A percentile compares a stretch with the other conserved stretches of the same genome.
Evolutionary conservation across 495 filamentous ascomycete genomes (phyloP).

Genomic region (Neurospora sp.): DNA sequence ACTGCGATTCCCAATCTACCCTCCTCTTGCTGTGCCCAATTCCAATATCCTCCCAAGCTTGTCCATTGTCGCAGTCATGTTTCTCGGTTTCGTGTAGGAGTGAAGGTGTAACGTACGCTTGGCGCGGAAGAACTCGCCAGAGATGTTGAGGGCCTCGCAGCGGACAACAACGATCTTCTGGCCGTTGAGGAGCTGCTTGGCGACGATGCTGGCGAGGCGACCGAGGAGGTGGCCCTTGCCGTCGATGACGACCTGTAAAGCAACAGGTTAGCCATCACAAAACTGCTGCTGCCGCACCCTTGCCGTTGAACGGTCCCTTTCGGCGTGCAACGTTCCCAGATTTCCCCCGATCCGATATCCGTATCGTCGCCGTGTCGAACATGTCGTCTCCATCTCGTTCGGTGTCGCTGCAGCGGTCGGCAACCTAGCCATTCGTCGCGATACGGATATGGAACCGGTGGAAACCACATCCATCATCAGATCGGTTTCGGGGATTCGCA

Average conservation of each 20-base stretch:
- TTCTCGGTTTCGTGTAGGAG: conserved; percentile 4
- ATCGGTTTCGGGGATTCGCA: conserved; percentile 5
- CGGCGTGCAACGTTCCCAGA: neutral
- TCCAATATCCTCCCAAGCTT: neutral
- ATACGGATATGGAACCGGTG: neutral
- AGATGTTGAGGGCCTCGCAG: conserved; percentile 99
- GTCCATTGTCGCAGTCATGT: conserved; percentile 3
- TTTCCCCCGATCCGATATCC: neutral
- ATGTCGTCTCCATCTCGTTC: neutral
- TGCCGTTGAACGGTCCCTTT: neutral
- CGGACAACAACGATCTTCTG: conserved; percentile 99
- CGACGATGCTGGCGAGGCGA: conserved; percentile 96
- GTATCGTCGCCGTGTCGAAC: neutral
- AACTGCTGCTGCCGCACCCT: neutral
- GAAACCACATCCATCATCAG: neutral
- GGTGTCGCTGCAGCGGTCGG: conserved; percentile 1
- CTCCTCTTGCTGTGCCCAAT: conserved; percentile 1
- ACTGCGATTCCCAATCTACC: neutral
- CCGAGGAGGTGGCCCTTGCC: conserved; percentile 99
- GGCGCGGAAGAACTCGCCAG: conserved; percentile 99
- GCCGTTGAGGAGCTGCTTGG: conserved; percentile 98
- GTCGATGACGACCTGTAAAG: conserved; percentile 82
- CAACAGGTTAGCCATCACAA: conserved; percentile 14
- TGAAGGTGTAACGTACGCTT: conserved; percentile 72
- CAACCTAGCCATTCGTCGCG: neutral